Percentiles rank a stretch among this genome's conserved stretches.
These are phyloP conservation scores for Lactarius akahatsu DNA, from an alignment of 768 basidiomycete species.

Conservation along the genomic window DNA sequence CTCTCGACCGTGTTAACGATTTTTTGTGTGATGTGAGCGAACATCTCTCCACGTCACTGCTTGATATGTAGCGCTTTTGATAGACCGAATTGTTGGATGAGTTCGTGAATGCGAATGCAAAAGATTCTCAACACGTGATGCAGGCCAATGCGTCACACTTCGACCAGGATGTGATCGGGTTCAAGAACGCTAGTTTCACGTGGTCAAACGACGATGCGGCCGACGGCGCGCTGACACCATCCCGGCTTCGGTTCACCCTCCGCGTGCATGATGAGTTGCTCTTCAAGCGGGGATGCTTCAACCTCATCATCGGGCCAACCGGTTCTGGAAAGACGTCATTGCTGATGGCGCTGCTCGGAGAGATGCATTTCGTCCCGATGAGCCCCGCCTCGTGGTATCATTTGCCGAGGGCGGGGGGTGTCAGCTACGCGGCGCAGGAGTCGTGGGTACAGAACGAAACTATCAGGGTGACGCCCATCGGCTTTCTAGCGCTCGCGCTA, in stretches of 20 bases:
- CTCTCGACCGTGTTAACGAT: constrained; percentile 40
- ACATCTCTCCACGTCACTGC: not conserved
- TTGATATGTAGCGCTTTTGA: constrained; percentile 35
- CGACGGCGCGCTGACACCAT: constrained; percentile 40
- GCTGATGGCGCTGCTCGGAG: constrained; percentile 63
- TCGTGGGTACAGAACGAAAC: constrained; percentile 85
- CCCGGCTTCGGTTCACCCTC: constrained; percentile 49
- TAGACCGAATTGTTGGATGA: constrained; percentile 38
- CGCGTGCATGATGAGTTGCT: constrained; percentile 50
- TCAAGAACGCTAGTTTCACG: constrained; percentile 52
- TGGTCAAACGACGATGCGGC: constrained; percentile 45
- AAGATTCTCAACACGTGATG: constrained; percentile 19
- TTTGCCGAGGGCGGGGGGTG: constrained; percentile 64
- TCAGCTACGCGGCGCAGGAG: constrained; percentile 82
- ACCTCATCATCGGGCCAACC: constrained; percentile 60
- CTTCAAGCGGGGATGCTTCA: constrained; percentile 54
- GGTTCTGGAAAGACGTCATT: constrained; percentile 61
- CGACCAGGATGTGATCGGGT: constrained; percentile 42
- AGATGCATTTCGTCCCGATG: constrained; percentile 62
- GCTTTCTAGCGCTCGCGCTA: not conserved
- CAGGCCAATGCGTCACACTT: constrained; percentile 25
- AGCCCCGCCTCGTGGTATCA: constrained; percentile 60
- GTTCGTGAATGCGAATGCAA: constrained; percentile 29
- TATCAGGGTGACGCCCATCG: constrained; percentile 46
- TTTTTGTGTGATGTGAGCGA: constrained; percentile 38